Conservation (phyloP, 2,329 filamentous ascomycete species). For the Dothidotthia symphoricarpi region DNA sequence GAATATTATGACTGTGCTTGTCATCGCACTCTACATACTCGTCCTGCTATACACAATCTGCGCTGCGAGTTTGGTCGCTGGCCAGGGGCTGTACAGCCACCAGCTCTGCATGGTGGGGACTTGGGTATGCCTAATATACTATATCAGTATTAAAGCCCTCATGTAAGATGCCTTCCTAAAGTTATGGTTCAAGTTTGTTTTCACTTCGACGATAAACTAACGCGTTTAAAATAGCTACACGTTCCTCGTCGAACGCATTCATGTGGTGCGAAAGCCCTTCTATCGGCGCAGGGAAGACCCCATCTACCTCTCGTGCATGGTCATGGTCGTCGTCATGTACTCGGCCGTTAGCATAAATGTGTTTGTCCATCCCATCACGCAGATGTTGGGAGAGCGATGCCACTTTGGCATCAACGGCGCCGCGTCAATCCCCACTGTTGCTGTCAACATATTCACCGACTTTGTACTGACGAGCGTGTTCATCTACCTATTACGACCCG, state of each 20-base stretch:
- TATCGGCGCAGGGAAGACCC: conserved; percentile 31
- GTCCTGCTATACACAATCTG: conserved; percentile 18
- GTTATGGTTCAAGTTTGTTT: no score
- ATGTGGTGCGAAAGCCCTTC: conserved; percentile 36
- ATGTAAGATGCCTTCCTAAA: conserved; percentile 10
- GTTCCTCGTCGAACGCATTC: conserved; percentile 43
- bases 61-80: conserved; percentile 27
- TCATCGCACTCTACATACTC: conserved; percentile 17
- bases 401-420: conserved; percentile 37
- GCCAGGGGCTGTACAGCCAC: conserved; percentile 26
- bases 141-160: conserved; percentile 32
- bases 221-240: conserved; percentile 23
- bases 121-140: conserved; percentile 41
- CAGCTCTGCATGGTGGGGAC: conserved; percentile 33
- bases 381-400: conserved; percentile 29
- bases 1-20: conserved; percentile 17
- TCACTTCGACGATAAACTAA: neutral
- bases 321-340: conserved; percentile 22
- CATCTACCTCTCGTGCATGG: conserved; percentile 33
- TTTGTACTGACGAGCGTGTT: conserved; percentile 38
- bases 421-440: conserved; percentile 36
- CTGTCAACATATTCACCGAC: conserved; percentile 39
- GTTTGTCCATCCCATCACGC: conserved; percentile 34
- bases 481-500: conserved; percentile 34
- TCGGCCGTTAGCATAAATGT: conserved; percentile 22